phyloP scores from a whole-genome alignment of 306 rosid species.

The Dicorynia guianensis region DNA sequence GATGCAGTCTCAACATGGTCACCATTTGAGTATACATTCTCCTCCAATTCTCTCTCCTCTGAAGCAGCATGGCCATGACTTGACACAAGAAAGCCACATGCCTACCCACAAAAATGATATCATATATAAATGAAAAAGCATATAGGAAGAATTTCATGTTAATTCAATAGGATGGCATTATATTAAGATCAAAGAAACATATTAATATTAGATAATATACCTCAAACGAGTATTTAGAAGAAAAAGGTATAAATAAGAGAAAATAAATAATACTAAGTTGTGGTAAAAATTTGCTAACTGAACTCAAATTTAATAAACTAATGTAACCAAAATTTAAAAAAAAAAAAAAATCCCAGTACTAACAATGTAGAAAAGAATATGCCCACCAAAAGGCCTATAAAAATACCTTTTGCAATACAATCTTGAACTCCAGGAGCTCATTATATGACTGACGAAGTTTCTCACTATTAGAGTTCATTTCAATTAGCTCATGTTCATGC shows the following conservation, averaged over 20 bases:
- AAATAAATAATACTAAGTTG: conserved; percentile 24
- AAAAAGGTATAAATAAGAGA: conserved; percentile 4
- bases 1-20: conserved; percentile 68
- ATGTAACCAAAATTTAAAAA: conserved; percentile 27
- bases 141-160: conserved; percentile 22
- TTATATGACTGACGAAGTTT: conserved; percentile 88
- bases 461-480: conserved; percentile 92
- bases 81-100: conserved; percentile 81
- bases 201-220: conserved; percentile 17
- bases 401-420: conserved; percentile 90
- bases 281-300: conserved; percentile 24
- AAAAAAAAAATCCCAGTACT: conserved; percentile 15
- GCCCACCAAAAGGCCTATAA: conserved; percentile 29
- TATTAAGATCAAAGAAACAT: conserved; percentile 21
- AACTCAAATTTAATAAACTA: conserved; percentile 25
- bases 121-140: conserved; percentile 28
- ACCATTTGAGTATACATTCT: conserved; percentile 74
- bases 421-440: conserved; percentile 96
- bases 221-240: conserved; percentile 6
- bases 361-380: conserved; percentile 26
- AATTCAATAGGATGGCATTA: conserved; percentile 16
- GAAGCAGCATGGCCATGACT: conserved; percentile 64
- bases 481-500: conserved; percentile 93
- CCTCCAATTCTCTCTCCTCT: conserved; percentile 82
- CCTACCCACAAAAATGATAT: conserved; percentile 57